Conservation (phyloP, 495 filamentous ascomycete genomes). For the Penicillium fimorum region DNA sequence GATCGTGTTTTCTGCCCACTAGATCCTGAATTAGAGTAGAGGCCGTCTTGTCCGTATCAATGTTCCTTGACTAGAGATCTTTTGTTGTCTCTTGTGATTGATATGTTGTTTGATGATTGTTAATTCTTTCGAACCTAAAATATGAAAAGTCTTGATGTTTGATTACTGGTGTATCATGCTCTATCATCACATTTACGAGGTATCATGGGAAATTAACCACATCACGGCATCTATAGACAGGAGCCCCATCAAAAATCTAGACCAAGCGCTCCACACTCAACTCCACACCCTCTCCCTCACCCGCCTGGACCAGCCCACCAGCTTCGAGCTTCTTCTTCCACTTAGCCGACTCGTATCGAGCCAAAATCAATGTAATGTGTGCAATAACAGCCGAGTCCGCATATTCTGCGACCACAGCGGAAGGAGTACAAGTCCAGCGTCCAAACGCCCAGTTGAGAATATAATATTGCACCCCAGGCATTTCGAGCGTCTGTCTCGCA, state of each 20-base stretch:
- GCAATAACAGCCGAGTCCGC: slow-evolving; percentile 51
- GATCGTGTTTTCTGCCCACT: background rate
- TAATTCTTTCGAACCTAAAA: background rate
- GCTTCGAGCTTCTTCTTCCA: slow-evolving; percentile 83
- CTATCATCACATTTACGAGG: slow-evolving; percentile 8
- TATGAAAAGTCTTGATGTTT: background rate
- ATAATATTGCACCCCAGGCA: slow-evolving; percentile 43
- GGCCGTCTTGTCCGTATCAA: background rate
- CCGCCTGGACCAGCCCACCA: slow-evolving; percentile 55
- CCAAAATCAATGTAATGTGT: slow-evolving; percentile 81
- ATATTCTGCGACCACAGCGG: slow-evolving; percentile 42
- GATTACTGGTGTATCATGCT: slow-evolving; percentile 5
- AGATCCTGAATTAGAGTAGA: slow-evolving; percentile 6
- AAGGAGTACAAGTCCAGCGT: slow-evolving; percentile 80
- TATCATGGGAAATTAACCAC: slow-evolving; percentile 10
- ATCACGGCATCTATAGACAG: slow-evolving; percentile 8
- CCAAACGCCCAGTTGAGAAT: slow-evolving; percentile 99
- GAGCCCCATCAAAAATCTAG: slow-evolving; percentile 24
- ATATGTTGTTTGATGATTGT: background rate
- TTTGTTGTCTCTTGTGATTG: background rate
- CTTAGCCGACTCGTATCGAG: slow-evolving; percentile 77
- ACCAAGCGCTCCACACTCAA: slow-evolving; percentile 42
- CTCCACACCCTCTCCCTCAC: slow-evolving; percentile 21
- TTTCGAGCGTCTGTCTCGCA: slow-evolving; percentile 12
- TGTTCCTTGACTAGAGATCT: background rate